phyloP scores from a whole-genome alignment of 257 asterid genomes.

The Solanum ossicruentum region DNA sequence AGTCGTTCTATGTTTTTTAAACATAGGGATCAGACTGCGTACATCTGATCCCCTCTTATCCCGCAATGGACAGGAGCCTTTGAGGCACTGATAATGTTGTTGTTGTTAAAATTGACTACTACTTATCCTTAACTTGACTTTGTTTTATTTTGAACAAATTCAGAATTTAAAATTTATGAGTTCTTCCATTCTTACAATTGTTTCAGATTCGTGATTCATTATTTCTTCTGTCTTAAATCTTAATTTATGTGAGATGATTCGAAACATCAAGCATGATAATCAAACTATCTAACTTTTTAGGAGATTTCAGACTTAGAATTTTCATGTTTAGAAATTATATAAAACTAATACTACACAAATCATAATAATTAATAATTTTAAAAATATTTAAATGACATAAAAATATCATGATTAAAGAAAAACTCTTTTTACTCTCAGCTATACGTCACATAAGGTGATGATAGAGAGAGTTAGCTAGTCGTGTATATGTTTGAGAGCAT shows the following conservation, averaged over 20 bases:
- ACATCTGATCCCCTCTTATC: no score
- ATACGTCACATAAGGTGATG: not conserved
- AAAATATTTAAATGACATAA: not conserved
- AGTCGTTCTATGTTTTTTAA: no score
- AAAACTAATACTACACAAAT: not conserved
- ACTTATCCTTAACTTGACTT: not conserved
- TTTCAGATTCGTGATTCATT: no score
- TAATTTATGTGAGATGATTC: not conserved
- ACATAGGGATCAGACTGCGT: no score
- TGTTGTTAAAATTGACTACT: not conserved
- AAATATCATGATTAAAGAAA: not conserved
- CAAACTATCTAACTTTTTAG: not conserved
- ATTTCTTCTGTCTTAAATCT: not conserved
- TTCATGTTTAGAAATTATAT: not conserved
- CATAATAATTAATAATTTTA: not conserved
- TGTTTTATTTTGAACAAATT: not conserved
- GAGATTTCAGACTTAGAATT: not conserved
- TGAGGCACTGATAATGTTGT: no score
- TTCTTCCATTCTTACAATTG: not conserved
- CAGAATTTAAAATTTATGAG: not conserved
- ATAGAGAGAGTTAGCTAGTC: no score
- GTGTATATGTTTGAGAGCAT: not conserved
- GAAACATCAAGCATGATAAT: not conserved
- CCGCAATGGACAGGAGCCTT: no score
- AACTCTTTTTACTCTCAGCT: not conserved